Base-by-base conservation (phyloP, 2,329 filamentous ascomycete species). In the Botrytis hyacinthi region DNA sequence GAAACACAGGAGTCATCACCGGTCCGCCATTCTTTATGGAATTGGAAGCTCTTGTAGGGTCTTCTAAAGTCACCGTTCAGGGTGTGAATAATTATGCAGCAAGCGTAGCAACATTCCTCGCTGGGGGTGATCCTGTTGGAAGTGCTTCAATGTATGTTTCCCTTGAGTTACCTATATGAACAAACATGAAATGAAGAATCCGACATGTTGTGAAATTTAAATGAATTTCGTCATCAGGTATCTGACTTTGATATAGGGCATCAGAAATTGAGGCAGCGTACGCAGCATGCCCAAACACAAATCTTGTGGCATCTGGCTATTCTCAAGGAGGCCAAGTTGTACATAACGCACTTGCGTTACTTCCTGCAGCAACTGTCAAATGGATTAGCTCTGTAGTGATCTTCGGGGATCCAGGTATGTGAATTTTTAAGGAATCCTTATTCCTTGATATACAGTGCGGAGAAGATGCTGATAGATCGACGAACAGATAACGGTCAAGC, bases 251-350 rank as follows among this genome's bases (percentile, higher is more conserved):
- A 12, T 48, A 72, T 29, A 78, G 78, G 60, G 81, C 78, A 18
- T 73, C 72, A 20, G 78, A 82, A 70, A 83, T 84, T 57, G 54
- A 80, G 18, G 62, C 78, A 26, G 81, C 82, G 2, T 73, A 78
- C 48, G 74, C 75, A 26, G 79, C 80, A 57, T 84, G 83, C 73
- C 83, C 83, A 0, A 78, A 82, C 18, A 81, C 82, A 1, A 79
- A 82, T 60, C 81, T 84, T 26, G 77, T 83, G 3, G 80, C 83
- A 4, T 81, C 82, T 46, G 85, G 84, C 12, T 83, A 82, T 74
- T 82, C 81, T 26, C 81, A 86, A 77, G 84, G 84, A n/a, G 82
- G 82, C 1, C 84, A 84, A n/a, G 77, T 86, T 35, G 83, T 85
- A 7, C 82, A 84, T 59, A 82, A 82, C 35, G 80, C 84, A 0